Evolutionary conservation across 2,329 filamentous ascomycete species (phyloP).

Genomic region (Fusarium guadeloupense): DNA sequence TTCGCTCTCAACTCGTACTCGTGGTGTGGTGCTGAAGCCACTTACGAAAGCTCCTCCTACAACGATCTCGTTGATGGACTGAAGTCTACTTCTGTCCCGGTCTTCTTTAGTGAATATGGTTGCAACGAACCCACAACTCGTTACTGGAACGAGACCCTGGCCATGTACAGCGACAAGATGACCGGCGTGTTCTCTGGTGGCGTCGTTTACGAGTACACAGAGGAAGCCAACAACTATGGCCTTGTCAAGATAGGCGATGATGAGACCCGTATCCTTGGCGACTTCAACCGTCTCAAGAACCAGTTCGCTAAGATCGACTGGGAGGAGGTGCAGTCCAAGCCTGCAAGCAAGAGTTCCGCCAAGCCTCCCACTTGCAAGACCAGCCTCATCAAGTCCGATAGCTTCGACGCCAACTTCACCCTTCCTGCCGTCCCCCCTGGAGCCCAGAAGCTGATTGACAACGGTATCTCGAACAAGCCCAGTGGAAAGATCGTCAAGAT

Average conservation of each 20-base stretch:
- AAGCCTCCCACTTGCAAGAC: constrained; percentile 70
- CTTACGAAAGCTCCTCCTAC: constrained; percentile 70
- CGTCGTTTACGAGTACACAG: constrained; percentile 82
- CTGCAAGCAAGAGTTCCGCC: constrained; percentile 62
- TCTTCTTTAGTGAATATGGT: constrained; percentile 85
- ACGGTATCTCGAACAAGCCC: constrained; percentile 74
- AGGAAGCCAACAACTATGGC: constrained; percentile 74
- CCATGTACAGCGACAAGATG: constrained; percentile 79
- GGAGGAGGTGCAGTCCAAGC: constrained; percentile 69
- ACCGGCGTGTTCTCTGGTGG: constrained; percentile 75
- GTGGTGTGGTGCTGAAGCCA: constrained; percentile 71
- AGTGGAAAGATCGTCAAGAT: constrained; percentile 75
- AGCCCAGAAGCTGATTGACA: constrained; percentile 76
- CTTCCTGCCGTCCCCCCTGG: constrained; percentile 75
- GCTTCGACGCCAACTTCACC: constrained; percentile 82
- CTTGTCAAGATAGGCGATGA: constrained; percentile 70
- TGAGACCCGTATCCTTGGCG: constrained; percentile 66
- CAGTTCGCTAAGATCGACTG: constrained; percentile 83
- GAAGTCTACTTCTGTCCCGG: constrained; percentile 70
- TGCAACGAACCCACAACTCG: constrained; percentile 79
- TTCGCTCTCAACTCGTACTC: constrained; percentile 80
- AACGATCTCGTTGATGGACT: constrained; percentile 72
- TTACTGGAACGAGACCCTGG: constrained; percentile 77
- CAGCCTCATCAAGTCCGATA: constrained; percentile 71
- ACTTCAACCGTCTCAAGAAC: constrained; percentile 77